phyloP scores from a whole-genome alignment of 495 filamentous ascomycete genomes.

The Lichenothelia convexa region DNA sequence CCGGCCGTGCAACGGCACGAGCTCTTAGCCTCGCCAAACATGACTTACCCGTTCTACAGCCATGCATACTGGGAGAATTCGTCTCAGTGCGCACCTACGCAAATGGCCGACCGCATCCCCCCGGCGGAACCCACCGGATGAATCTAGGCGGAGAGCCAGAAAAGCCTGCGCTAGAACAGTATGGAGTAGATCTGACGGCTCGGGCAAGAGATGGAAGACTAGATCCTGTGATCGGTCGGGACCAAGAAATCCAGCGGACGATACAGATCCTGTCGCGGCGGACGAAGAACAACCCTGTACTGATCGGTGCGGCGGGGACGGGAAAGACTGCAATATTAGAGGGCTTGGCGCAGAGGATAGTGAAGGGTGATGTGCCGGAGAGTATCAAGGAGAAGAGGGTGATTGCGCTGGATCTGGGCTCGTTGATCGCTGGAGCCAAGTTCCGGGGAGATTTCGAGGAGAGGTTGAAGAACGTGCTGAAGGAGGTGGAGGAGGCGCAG shows the following conservation, averaged over 20 bases:
- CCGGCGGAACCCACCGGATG: slow-evolving; percentile 87
- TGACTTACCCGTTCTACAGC: slow-evolving; percentile 1
- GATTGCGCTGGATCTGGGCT: slow-evolving; percentile 69
- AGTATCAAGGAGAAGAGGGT: slow-evolving; percentile 92
- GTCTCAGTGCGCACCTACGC: slow-evolving; percentile 42
- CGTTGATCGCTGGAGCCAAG: slow-evolving; percentile 87
- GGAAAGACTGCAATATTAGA: slow-evolving; percentile 94
- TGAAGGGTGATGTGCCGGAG: slow-evolving; percentile 83
- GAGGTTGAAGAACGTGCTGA: slow-evolving; percentile 72
- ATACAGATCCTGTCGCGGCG: slow-evolving; percentile 84
- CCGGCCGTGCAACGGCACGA: background rate
- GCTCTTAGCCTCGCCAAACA: background rate
- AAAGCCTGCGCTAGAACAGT: slow-evolving; percentile 76
- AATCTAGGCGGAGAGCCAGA: slow-evolving; percentile 62
- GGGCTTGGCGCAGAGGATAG: slow-evolving; percentile 79
- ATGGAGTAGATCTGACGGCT: slow-evolving; percentile 76
- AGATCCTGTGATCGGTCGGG: slow-evolving; percentile 88
- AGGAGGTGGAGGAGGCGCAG: slow-evolving; percentile 75
- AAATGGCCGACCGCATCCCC: slow-evolving; percentile 63
- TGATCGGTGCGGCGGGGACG: slow-evolving; percentile 82
- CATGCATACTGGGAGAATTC: slow-evolving; percentile 11
- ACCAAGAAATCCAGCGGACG: slow-evolving; percentile 77
- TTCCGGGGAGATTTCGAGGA: slow-evolving; percentile 96
- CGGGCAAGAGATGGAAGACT: slow-evolving; percentile 76
- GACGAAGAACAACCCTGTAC: slow-evolving; percentile 93